A percentile compares a stretch with the other conserved stretches of the same genome.
Evolutionary conservation across 2,329 filamentous ascomycete genomes (phyloP).

Genomic region (Magnaporthales sp.): DNA sequence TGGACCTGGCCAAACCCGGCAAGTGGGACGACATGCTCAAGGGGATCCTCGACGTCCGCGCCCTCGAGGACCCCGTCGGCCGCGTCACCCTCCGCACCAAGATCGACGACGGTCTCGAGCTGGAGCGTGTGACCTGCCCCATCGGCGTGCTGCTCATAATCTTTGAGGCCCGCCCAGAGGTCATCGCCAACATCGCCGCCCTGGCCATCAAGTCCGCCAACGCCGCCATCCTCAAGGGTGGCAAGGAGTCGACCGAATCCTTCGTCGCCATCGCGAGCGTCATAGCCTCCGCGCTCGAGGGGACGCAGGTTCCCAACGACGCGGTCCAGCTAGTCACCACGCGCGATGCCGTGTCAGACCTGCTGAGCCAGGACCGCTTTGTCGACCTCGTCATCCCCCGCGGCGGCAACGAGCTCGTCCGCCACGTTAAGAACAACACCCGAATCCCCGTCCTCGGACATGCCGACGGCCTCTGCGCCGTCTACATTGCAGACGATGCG

Average conservation of each 20-base stretch:
- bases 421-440: conserved; percentile 82
- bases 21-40: conserved; percentile 98
- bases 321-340: conserved; percentile 93
- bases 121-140: conserved; percentile 85
- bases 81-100: conserved; percentile 74
- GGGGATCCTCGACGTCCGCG: conserved; percentile 82
- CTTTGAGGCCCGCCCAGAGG: conserved; percentile 94
- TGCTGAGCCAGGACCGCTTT: conserved; percentile 76
- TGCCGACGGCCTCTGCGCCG: conserved; percentile 84
- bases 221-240: conserved; percentile 91
- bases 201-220: conserved; percentile 96
- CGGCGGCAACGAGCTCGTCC: conserved; percentile 82
- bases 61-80: conserved; percentile 82
- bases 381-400: conserved; percentile 95
- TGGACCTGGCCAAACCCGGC: conserved; percentile 77
- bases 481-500: conserved; percentile 76
- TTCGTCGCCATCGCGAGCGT: conserved; percentile 83
- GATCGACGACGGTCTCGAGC: conserved; percentile 74
- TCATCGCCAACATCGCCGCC: conserved; percentile 96
- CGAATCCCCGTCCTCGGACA: conserved; percentile 95
- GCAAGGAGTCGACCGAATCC: conserved; percentile 92
- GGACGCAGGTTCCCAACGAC: conserved; percentile 69
- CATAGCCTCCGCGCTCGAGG: conserved; percentile 68
- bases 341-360: conserved; percentile 77
- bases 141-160: conserved; percentile 98